Conservation (phyloP, 2,329 filamentous ascomycete species). For the Akanthomyces dipterigenus region DNA sequence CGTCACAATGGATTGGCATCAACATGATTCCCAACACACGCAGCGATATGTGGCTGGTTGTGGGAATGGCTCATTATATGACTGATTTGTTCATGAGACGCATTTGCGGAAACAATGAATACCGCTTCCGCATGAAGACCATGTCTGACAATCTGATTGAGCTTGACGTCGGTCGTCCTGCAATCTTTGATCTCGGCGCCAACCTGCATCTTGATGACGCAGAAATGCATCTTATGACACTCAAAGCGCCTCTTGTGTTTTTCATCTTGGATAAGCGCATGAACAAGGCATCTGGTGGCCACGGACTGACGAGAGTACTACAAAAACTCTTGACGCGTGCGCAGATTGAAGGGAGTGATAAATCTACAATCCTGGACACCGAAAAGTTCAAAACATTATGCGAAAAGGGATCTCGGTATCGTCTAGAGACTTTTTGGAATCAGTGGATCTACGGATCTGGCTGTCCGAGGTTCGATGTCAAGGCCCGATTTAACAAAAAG, state of each 20-base stretch:
- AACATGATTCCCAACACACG: slow-evolving; percentile 80
- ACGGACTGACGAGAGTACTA: slow-evolving; percentile 79
- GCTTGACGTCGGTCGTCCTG: slow-evolving; percentile 73
- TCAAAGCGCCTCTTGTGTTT: slow-evolving; percentile 86
- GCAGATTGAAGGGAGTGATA: slow-evolving; percentile 53
- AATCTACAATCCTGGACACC: slow-evolving; percentile 67
- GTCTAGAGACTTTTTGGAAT: slow-evolving; percentile 83
- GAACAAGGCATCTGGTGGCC: slow-evolving; percentile 73
- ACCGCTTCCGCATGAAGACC: slow-evolving; percentile 81
- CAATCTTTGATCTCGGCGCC: slow-evolving; percentile 72
- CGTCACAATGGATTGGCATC: slow-evolving; percentile 90
- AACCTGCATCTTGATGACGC: slow-evolving; percentile 72
- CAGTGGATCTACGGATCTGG: slow-evolving; percentile 90
- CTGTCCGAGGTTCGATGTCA: slow-evolving; percentile 80
- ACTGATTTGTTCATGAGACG: slow-evolving; percentile 87
- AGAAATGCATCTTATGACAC: slow-evolving; percentile 81
- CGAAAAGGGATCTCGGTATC: slow-evolving; percentile 81
- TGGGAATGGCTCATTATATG: slow-evolving; percentile 91
- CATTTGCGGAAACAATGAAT: slow-evolving; percentile 90
- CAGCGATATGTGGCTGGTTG: slow-evolving; percentile 79
- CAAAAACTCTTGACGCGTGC: slow-evolving; percentile 80
- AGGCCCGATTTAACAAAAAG: slow-evolving; percentile 95
- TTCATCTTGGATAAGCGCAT: slow-evolving; percentile 91
- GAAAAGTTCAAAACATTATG: slow-evolving; percentile 75
- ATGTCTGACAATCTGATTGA: slow-evolving; percentile 77